Base-by-base conservation (phyloP, 2,329 filamentous ascomycete species). In the Fusarium annulatum region DNA sequence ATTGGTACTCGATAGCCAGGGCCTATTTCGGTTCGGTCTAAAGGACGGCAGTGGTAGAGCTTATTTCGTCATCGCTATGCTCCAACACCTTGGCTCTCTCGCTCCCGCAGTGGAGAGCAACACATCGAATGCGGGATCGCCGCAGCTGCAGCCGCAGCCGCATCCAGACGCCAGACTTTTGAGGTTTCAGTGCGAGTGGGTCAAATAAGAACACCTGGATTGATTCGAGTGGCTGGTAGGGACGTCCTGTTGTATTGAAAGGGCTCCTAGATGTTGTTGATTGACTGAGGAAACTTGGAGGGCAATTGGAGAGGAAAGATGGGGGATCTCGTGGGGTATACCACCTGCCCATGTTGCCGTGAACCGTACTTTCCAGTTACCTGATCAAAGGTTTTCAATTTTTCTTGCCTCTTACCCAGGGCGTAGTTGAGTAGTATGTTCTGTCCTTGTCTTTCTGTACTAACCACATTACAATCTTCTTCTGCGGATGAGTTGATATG, bases 11-110 rank as follows among this genome's bases (percentile, higher is more conserved):
- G 26, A 66, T 49, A 59, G 42, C 57, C 67, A 71, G 64, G 64
- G 57, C 61, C 58, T 58, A 52, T 76, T 63, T 77, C 76, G 76
- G 75, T 77, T 78, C 76, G 76, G 76, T 61, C 76, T 76, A 78
- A 78, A 66, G 76, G 76, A 78, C 72, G 73, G 67, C 66, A 72
- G 60, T 55, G 41, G 28, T 43, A 56, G 43, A 61, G 61, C 62
- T 75, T 62, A 65, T 76, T 70, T 73, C 73, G 74, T 77, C 76
- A 74, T 73, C 55, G 63, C 39, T 30, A 45, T 57, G 58, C 55
- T 55, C 64, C 58, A 58, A 65, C 72, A 61, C 45, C 62, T 56
- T 71, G 68, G 58, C 65, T 73, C 72, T 64, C 70, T 68, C 48
- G 68, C 62, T 76, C 72, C 71, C 72, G 67, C 42, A 61, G 76